These are phyloP conservation scores for Coffea humblotiana DNA, from an alignment of 305 asterid genomes.

Conservation along the genomic window DNA sequence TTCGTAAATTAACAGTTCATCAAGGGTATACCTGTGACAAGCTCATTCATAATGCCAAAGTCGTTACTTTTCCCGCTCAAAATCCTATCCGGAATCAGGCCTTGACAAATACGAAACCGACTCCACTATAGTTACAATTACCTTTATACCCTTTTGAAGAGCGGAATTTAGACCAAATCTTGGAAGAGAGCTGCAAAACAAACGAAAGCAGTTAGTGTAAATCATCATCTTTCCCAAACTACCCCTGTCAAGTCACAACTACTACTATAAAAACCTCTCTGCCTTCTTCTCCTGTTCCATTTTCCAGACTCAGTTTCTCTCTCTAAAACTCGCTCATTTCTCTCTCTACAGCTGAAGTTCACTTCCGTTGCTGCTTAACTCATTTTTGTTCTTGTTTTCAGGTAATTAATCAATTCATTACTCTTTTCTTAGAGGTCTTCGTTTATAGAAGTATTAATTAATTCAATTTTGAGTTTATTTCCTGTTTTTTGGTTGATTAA, in stretches of 20 bases:
- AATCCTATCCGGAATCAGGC: background rate
- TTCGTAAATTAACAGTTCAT: too few species aligned
- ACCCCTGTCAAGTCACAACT: background rate
- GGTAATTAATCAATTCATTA: background rate
- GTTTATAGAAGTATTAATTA: background rate
- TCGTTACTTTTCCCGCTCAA: background rate
- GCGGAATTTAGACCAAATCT: too few species aligned
- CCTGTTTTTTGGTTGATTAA: background rate
- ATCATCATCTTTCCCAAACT: background rate
- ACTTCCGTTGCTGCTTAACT: background rate
- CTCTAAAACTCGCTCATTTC: background rate
- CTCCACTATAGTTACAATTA: too few species aligned
- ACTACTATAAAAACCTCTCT: background rate
- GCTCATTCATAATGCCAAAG: background rate
- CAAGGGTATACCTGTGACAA: too few species aligned
- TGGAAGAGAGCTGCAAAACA: background rate
- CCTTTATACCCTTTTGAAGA: too few species aligned
- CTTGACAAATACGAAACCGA: too few species aligned
- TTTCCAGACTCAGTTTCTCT: background rate
- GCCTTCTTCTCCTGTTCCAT: background rate
- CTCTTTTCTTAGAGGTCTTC: background rate
- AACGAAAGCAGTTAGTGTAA: background rate
- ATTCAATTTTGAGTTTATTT: background rate
- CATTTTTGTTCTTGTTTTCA: background rate
- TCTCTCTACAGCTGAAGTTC: background rate